Evolutionary conservation across 768 basidiomycete species (phyloP), one percentile per base, ranked within the genome.

Genomic region (Mycena chlorophos): DNA sequence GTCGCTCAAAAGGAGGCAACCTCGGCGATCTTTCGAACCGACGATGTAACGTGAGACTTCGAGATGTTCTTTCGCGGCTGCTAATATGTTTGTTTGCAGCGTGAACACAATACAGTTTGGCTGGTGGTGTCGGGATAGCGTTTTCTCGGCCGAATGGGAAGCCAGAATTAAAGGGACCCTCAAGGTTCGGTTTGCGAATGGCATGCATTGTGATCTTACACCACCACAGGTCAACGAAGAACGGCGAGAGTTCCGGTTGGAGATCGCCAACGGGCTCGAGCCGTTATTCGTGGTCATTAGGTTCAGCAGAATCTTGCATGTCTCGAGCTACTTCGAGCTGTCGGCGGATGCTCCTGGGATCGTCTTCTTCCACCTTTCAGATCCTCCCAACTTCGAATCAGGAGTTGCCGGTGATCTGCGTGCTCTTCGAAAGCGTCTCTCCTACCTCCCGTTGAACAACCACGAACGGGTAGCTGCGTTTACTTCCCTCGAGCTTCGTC

Each of bases 91-190:
- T n/a, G n/a, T n/a, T 2, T 17, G 2, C 26, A 62, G 60, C 5
- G 62, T 85, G 47, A 56, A 56, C 3, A 63, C 68, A 3, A 57
- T 87, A 25, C 84, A 86, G 60, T 85, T 85, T 58, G 81, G 83
- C 14, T 84, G 84, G 84, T 71, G 76, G 61, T 86, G 84, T 56
- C 75, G 84, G n/a, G 84, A 85, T 61, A 65, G 70, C 4, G 72
- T 76, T 0, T 77, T 81, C 55, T 89, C 86, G 17, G 66, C 80
- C 40, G 85, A 88, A 67, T 84, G 79, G 76, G 81, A 83, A 67
- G 67, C 71, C 23, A 16, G 38, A 5, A 70, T 67, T 45, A 38
- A 42, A 40, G 53, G 53, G 10, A 28, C 54, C 16, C 16, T 46
- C 26, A 6, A 28, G 46, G 17, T 48, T 27, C 8, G 54, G 30